Percentiles rank a stretch among this genome's conserved stretches.
Conservation (phyloP, 176 grass and related monocot species). For the Phragmites australis region DNA sequence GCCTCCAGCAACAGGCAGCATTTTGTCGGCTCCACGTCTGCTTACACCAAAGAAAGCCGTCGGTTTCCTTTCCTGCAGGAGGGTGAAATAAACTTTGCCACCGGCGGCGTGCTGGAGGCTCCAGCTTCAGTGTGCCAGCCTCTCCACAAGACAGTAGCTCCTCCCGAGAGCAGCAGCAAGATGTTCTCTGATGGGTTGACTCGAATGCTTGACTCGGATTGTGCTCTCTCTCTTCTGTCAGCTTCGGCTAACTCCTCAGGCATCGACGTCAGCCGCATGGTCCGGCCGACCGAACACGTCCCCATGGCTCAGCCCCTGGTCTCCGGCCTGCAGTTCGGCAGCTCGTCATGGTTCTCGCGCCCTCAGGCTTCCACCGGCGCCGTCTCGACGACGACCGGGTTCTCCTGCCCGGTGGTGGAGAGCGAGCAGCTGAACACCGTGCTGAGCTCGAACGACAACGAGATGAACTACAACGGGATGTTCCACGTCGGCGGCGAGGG, state of each 20-base stretch:
- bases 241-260: conserved; percentile 52
- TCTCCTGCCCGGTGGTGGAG: conserved; percentile 44
- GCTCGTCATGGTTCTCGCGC: conserved; percentile 40
- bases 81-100: conserved; percentile 44
- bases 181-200: conserved; percentile 54
- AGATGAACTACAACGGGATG: conserved; percentile 49
- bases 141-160: conserved; percentile 39
- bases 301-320: conserved; percentile 53
- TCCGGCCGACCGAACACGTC: conserved; percentile 47
- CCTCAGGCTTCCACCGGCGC: conserved; percentile 17
- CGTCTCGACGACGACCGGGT: conserved; percentile 13
- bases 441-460: conserved; percentile 40
- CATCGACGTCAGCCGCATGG: conserved; percentile 50
- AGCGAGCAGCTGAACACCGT: conserved; percentile 39
- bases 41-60: conserved; percentile 49
- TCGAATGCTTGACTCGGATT: conserved; percentile 60
- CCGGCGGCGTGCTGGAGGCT: conserved; percentile 35
- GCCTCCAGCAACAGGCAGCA: conserved; percentile 41
- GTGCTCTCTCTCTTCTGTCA: conserved; percentile 98
- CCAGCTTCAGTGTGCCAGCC: conserved; percentile 38
- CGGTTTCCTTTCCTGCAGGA: conserved; percentile 68
- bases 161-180: conserved; percentile 46
- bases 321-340: conserved; percentile 52
- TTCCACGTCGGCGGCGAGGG: conserved; percentile 59
- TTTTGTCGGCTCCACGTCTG: conserved; percentile 37